These are phyloP conservation scores for Hevea brasiliensis DNA, from an alignment of 345 rosid genomes.

Conservation along the genomic window DNA sequence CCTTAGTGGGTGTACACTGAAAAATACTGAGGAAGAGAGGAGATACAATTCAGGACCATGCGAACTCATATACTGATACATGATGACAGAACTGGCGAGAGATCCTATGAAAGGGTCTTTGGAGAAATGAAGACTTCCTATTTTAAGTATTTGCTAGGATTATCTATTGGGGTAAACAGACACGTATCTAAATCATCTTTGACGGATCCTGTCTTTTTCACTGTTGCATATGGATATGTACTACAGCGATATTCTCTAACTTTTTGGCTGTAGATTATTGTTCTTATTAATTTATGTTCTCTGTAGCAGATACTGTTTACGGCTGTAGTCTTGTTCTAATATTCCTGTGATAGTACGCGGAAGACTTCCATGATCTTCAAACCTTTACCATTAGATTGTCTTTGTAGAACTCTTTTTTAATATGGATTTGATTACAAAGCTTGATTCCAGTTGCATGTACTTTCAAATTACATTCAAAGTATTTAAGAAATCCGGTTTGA, in stretches of 20 bases:
- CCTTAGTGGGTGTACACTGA: not conserved
- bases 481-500: not conserved
- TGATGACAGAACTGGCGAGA: not conserved
- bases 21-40: not conserved
- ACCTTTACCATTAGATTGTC: no score
- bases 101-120: not conserved
- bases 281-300: not conserved
- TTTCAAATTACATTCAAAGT: not conserved
- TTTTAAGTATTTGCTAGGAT: not conserved
- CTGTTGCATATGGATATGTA: not conserved
- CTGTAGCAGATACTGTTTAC: not conserved
- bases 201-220: conserved; percentile 2
- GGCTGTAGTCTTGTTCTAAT: not conserved
- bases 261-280: not conserved
- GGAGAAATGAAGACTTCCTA: not conserved
- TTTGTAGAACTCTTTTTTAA: not conserved
- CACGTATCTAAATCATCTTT: not conserved
- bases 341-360: not conserved
- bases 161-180: not conserved
- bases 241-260: not conserved
- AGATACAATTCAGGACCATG: not conserved
- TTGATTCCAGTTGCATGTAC: not conserved
- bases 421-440: not conserved
- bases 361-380: not conserved
- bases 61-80: not conserved